Evolutionary conservation across 768 basidiomycete species (phyloP).

Genomic region (Crucibulum laeve): DNA sequence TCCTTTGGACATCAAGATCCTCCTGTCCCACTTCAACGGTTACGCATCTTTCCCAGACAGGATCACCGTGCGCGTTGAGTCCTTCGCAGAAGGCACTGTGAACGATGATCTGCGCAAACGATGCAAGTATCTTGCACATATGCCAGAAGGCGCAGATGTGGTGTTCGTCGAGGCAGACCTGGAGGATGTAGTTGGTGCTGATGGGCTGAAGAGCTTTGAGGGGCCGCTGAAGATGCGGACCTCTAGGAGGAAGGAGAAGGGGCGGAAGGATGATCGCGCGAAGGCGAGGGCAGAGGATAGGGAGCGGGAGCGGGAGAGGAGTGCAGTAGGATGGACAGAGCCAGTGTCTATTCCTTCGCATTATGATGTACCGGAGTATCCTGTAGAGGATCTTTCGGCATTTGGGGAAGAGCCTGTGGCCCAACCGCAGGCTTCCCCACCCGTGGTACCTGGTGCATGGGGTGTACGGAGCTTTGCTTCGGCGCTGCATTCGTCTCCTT

Average conservation of each 20-base stretch:
- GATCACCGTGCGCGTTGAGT: constrained; percentile 79
- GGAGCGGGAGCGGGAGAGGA: constrained; percentile 55
- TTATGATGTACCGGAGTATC: constrained; percentile 8
- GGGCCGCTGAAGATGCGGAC: constrained; percentile 73
- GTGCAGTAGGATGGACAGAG: neutral
- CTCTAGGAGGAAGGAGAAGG: constrained; percentile 74
- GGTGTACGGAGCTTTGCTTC: constrained; percentile 80
- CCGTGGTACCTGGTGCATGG: constrained; percentile 57
- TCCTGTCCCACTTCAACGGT: constrained; percentile 76
- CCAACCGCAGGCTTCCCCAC: constrained; percentile 10
- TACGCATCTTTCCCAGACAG: constrained; percentile 83
- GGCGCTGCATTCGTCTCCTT: constrained; percentile 53
- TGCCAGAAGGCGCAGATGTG: constrained; percentile 89
- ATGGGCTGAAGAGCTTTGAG: constrained; percentile 81
- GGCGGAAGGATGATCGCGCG: constrained; percentile 83
- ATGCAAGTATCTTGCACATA: constrained; percentile 92
- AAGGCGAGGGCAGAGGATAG: constrained; percentile 72
- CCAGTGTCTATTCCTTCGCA: neutral
- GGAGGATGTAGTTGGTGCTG: constrained; percentile 66
- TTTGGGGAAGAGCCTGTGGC: constrained; percentile 5
- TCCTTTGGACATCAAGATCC: constrained; percentile 91
- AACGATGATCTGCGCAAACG: constrained; percentile 92
- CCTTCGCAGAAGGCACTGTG: constrained; percentile 70
- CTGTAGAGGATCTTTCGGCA: constrained; percentile 17
- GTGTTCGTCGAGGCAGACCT: constrained; percentile 91